These are phyloP conservation scores for Capsicum baccatum DNA, from an alignment of 257 asterid species.

Conservation along the genomic window DNA sequence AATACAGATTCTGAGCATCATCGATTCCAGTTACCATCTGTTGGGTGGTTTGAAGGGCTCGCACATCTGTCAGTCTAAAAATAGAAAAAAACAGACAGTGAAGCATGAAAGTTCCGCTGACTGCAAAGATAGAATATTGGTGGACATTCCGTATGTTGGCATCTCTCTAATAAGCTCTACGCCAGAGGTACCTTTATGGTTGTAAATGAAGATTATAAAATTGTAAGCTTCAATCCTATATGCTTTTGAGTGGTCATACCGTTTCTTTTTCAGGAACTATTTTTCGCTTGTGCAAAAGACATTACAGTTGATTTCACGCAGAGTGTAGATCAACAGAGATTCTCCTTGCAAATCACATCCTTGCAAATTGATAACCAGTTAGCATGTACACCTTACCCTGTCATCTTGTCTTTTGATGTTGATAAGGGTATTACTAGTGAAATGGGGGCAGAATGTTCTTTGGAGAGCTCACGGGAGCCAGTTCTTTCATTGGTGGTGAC, in stretches of 20 bases:
- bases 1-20: constrained; percentile 84
- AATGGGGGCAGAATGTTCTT: constrained; percentile 43
- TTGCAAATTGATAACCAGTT: constrained; percentile 95
- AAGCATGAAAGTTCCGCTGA: constrained; percentile 52
- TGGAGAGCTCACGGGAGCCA: constrained; percentile 63
- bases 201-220: constrained; percentile 4
- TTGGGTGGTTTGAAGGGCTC: constrained; percentile 69
- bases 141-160: constrained; percentile 86
- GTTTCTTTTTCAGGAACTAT: constrained; percentile 73
- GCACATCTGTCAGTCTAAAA: constrained; percentile 56
- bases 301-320: constrained; percentile 64
- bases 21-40: constrained; percentile 83
- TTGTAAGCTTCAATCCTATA: not conserved
- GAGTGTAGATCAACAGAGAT: constrained; percentile 81
- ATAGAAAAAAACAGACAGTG: constrained; percentile 54
- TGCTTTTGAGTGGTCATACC: constrained; percentile 30
- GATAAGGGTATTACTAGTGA: constrained; percentile 52
- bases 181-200: constrained; percentile 67
- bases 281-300: constrained; percentile 83
- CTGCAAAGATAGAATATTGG: constrained; percentile 67
- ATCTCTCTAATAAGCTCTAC: constrained; percentile 83
- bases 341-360: constrained; percentile 68
- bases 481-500: constrained; percentile 77
- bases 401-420: constrained; percentile 75
- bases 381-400: constrained; percentile 79